Base-by-base conservation (phyloP, 176 grass and related monocot species). In the Triticum monococcum region DNA sequence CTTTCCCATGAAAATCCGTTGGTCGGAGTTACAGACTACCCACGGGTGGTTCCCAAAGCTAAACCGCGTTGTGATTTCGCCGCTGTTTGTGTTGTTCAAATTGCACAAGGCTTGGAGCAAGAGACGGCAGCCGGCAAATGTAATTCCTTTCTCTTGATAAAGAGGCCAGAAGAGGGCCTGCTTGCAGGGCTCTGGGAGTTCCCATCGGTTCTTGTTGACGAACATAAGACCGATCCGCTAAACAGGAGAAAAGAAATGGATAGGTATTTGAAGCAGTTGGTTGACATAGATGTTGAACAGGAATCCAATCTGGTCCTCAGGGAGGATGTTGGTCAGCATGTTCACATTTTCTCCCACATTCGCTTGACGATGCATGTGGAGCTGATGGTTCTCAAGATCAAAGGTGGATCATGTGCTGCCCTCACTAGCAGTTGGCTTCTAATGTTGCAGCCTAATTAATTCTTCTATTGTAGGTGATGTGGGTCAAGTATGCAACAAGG, bases 141-240 rank as follows among this genome's bases (percentile, higher is more conserved):
- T 26, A 59, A 89, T 86, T 18, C 86, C 5, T 89, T 94, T 88
- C 80, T 98, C 68, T 67, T 96, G 80, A 84, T 94, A 38, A 96
- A 95, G 82, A 92, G 96, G 83, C 96, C 96, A 48, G 88, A 96
- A 64, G 64, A 91, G 37, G 96, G 96, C n/a, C 91, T 98, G 82
- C 96, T 98, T 63, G 96, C 96, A 36, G 96, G 96, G 38, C 89
- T 98, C 26, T 98, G 96, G 96, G 96, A 98, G 85, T 98, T 98
- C 79, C 96, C 96, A 75, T 88, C 85, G 5, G 79, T 96, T 81
- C 87, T 94, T 70, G 38, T 98, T 38, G 90, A 81, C 0, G 79
- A 96, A 95, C 67, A 33, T 38, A 81, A 59, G 36, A 91, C 66
- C 1, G 90, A 89, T 79, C 40, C 75, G 1, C 31, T 50, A 12